Evolutionary conservation across 202 grass and related monocot genomes (phyloP), one percentile per base, ranked within the genome.

Genomic region (Zoysia matrella): DNA sequence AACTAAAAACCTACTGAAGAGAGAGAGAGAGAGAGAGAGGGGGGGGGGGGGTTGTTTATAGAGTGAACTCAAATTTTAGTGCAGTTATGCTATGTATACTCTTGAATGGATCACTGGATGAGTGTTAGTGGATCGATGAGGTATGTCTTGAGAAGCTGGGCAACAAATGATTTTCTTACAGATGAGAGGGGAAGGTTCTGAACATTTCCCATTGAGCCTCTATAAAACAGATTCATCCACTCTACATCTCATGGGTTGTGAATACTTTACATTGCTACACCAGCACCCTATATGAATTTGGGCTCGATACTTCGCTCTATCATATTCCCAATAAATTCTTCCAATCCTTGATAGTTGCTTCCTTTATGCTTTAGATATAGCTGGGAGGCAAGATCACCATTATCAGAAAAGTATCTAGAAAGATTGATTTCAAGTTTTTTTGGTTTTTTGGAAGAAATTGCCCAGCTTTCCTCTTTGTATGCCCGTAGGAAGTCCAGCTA

Each of bases 391-490:
- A 73, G 8, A 60, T 12, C 18, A 1, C 52, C 66, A 63, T 45
- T 39, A 67, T n/a, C 60, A 7, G 42, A 44, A 60, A 65, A 71
- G 2, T 69, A 65, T 65, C 51, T 52, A 72, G 56, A 71, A 76
- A 56, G 2, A 6, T 47, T 36, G 47, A 80, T 8, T 56, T 36
- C 11, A n/a, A 8, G 64, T 36, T 36, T 1, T 62, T 81, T 69
- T 53, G 1, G 2, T 69, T 80, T 84, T 70, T 52, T 16, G 64
- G 71, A 75, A 71, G 14, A 46, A 73, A 22, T 6, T 44, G 2
- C 67, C 2, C 22, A 9, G 30, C 58, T 65, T 40, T 53, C 60
- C 66, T 83, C 49, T 47, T 75, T 80, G 0, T 40, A 76, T 71
- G 3, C 43, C 6, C 45, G 40, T 15, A 47, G 13, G 64, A 60